phyloP scores from a whole-genome alignment of 768 basidiomycete genomes.

The Podaxis sp. region DNA sequence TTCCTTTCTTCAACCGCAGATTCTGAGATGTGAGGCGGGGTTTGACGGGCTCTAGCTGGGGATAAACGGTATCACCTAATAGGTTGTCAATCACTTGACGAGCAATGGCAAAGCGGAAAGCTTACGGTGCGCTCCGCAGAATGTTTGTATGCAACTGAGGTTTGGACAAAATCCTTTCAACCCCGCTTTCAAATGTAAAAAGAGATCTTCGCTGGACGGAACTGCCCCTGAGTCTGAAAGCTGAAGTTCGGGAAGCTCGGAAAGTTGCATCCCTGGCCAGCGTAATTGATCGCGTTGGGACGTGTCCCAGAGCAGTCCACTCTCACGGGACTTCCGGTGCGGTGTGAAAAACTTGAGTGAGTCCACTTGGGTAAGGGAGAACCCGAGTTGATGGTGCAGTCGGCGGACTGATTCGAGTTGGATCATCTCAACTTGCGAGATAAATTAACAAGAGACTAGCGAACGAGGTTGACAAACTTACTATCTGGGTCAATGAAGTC shows the following conservation, averaged over 20 bases:
- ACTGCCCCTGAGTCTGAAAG: slow-evolving; percentile 14
- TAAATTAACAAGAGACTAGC: neutral
- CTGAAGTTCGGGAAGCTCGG: slow-evolving; percentile 8
- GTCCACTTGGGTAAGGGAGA: slow-evolving; percentile 39
- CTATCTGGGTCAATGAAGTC: slow-evolving; percentile 49
- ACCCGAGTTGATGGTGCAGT: slow-evolving; percentile 28
- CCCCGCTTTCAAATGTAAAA: slow-evolving; percentile 29
- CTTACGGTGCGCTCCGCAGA: slow-evolving; percentile 40
- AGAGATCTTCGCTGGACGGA: slow-evolving; percentile 28
- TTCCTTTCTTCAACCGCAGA: slow-evolving; percentile 6
- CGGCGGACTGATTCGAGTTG: slow-evolving; percentile 43
- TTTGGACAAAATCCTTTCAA: slow-evolving; percentile 44
- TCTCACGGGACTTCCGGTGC: slow-evolving; percentile 23
- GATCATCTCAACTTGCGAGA: slow-evolving; percentile 44
- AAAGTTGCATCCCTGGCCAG: slow-evolving; percentile 33
- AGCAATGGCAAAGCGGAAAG: neutral
- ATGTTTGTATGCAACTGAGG: slow-evolving; percentile 40
- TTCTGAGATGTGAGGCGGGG: neutral
- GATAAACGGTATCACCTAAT: slow-evolving; percentile 2
- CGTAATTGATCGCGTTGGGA: slow-evolving; percentile 41
- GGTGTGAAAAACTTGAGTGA: slow-evolving; percentile 20
- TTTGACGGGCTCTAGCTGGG: neutral
- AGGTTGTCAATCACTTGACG: neutral
- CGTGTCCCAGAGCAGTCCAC: slow-evolving; percentile 43
- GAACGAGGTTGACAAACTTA: slow-evolving; percentile 27